Conservation (phyloP, 2,329 filamentous ascomycete genomes). For the Beauveria asiatica region DNA sequence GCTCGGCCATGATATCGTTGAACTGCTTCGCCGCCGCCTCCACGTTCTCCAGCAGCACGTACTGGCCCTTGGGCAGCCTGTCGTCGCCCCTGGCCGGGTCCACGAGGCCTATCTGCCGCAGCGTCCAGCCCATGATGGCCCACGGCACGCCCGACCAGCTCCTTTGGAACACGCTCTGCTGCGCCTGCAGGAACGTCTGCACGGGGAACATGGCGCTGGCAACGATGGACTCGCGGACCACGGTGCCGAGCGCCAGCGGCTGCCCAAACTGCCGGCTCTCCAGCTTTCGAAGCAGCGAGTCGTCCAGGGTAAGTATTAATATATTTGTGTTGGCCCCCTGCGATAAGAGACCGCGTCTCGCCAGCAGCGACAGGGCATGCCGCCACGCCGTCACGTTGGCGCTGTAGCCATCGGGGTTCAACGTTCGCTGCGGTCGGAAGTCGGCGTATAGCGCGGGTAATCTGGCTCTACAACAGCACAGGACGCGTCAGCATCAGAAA, state of each 20-base stretch:
- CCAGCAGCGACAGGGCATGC: slow-evolving; percentile 60
- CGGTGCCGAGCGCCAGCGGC: slow-evolving; percentile 71
- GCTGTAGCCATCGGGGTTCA: slow-evolving; percentile 77
- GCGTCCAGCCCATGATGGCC: slow-evolving; percentile 65
- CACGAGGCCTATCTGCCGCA: slow-evolving; percentile 59
- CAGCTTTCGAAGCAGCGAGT: slow-evolving; percentile 60
- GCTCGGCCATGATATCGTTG: slow-evolving; percentile 32
- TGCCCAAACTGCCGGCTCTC: slow-evolving; percentile 71
- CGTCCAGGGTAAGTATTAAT: slow-evolving; percentile 46
- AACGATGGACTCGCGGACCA: slow-evolving; percentile 64
- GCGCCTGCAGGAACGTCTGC: slow-evolving; percentile 55
- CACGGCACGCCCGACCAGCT: slow-evolving; percentile 63
- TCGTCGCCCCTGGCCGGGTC: slow-evolving; percentile 41
- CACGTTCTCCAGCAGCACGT: slow-evolving; percentile 57
- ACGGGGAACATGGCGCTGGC: slow-evolving; percentile 63
- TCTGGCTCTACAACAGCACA: slow-evolving; percentile 48
- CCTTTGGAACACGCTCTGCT: slow-evolving; percentile 63
- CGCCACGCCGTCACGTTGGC: slow-evolving; percentile 78
- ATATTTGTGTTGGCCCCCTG: slow-evolving; percentile 34
- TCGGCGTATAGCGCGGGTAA: slow-evolving; percentile 84
- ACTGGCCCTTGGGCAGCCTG: slow-evolving; percentile 50
- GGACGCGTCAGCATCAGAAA: neutral
- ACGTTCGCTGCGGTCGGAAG: slow-evolving; percentile 62
- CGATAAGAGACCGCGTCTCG: slow-evolving; percentile 49
- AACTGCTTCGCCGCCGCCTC: slow-evolving; percentile 51